Percentiles rank a stretch among this genome's conserved stretches.
Evolutionary conservation across 805 yeast species (phyloP).

Genomic region (Cephaloascus albidus): DNA sequence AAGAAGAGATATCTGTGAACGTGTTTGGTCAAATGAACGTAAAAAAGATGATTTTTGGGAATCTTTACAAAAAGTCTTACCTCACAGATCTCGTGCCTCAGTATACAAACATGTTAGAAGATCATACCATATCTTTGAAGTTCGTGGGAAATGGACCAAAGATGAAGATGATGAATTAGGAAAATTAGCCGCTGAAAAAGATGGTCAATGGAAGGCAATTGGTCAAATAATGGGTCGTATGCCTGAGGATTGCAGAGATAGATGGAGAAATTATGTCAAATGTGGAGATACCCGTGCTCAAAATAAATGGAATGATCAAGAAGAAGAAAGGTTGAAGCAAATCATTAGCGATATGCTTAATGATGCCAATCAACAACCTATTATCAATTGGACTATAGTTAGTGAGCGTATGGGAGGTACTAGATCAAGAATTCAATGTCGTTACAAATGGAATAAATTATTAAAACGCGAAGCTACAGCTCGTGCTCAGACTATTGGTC

Average conservation of each 20-base stretch:
- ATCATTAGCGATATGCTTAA: conserved; percentile 42
- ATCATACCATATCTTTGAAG: conserved; percentile 78
- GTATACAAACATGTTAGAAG: conserved; percentile 90
- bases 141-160: conserved; percentile 83
- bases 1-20: conserved; percentile 62
- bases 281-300: conserved; percentile 73
- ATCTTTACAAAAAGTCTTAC: conserved; percentile 64
- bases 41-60: conserved; percentile 91
- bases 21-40: conserved; percentile 83
- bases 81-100: conserved; percentile 80
- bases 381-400: conserved; percentile 85
- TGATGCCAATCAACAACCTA: conserved; percentile 22
- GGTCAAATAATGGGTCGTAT: conserved; percentile 77
- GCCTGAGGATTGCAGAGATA: conserved; percentile 97
- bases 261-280: conserved; percentile 93
- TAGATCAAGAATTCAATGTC: conserved; percentile 86
- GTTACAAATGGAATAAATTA: conserved; percentile 90
- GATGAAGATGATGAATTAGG: conserved; percentile 70
- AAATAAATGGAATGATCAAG: conserved; percentile 73
- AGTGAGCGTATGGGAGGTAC: conserved; percentile 85
- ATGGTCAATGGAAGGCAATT: conserved; percentile 83
- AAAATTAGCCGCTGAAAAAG: conserved; percentile 52
- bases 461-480: conserved; percentile 46
- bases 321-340: conserved; percentile 52
- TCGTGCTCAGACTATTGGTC: conserved; percentile 28